These are phyloP conservation scores for Seminavis robusta DNA, from an alignment of 108 stramenopile genomes.

Conservation along the genomic window DNA sequence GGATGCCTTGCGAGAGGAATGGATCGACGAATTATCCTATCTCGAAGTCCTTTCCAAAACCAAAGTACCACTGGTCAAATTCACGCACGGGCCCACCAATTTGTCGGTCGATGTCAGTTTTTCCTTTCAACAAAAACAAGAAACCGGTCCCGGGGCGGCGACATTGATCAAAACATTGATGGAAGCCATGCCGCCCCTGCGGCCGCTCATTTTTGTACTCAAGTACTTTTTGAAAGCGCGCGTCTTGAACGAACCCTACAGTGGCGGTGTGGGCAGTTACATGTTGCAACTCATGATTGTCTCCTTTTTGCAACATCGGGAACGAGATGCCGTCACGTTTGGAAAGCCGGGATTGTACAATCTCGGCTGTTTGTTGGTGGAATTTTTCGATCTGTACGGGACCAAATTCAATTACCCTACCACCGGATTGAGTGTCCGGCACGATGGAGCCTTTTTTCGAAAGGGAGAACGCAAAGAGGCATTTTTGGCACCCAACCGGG, in stretches of 20 bases:
- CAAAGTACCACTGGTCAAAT: slow-evolving; percentile 93
- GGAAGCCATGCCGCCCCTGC: slow-evolving; percentile 77
- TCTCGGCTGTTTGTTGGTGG: slow-evolving; percentile 82
- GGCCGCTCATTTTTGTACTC: slow-evolving; percentile 90
- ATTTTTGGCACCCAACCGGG: slow-evolving; percentile 59
- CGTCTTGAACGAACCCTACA: slow-evolving; percentile 90
- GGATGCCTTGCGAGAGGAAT: slow-evolving; percentile 50
- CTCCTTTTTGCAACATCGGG: slow-evolving; percentile 79
- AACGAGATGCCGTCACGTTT: slow-evolving; percentile 40
- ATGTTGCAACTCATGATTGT: slow-evolving; percentile 89
- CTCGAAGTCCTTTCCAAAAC: slow-evolving; percentile 89
- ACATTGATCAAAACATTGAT: slow-evolving; percentile 74
- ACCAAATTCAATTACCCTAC: slow-evolving; percentile 87
- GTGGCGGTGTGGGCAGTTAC: slow-evolving; percentile 93
- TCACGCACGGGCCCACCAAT: slow-evolving; percentile 72
- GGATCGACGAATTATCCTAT: slow-evolving; percentile 63
- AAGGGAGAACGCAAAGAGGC: slow-evolving; percentile 66
- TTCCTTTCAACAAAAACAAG: too few species aligned
- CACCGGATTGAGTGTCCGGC: slow-evolving; percentile 76
- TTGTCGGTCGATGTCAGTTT: slow-evolving; percentile 87
- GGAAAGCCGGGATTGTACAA: slow-evolving; percentile 33
- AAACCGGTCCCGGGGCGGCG: slow-evolving; percentile 66
- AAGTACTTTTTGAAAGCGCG: slow-evolving; percentile 92
- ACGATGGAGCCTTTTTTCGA: slow-evolving; percentile 87
- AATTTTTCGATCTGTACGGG: slow-evolving; percentile 93